These are phyloP conservation scores for Alternaria hordeiaustralica DNA, from an alignment of 2,329 filamentous ascomycete genomes.

Conservation along the genomic window DNA sequence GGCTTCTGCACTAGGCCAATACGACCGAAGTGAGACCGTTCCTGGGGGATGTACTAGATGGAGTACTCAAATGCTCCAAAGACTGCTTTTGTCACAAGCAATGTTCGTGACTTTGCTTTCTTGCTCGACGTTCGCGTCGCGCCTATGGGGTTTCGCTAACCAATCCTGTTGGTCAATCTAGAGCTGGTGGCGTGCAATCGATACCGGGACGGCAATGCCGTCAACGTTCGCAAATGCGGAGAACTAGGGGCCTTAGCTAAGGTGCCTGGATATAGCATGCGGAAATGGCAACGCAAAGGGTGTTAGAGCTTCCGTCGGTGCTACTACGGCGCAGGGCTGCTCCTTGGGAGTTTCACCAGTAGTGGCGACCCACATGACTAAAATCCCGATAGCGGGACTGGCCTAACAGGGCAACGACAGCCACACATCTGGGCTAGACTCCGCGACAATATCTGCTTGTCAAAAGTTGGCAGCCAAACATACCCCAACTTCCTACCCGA, in stretches of 20 bases:
- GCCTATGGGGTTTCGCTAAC: background rate
- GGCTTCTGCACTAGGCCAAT: background rate
- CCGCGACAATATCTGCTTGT: background rate
- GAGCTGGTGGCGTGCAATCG: background rate
- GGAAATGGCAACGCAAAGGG: background rate
- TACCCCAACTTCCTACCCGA: background rate
- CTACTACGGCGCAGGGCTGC: background rate
- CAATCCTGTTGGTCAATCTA: background rate
- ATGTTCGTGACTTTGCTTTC: background rate
- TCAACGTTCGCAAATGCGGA: background rate
- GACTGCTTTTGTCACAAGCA: background rate
- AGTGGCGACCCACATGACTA: background rate
- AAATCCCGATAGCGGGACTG: background rate
- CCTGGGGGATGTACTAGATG: background rate
- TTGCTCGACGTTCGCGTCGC: background rate
- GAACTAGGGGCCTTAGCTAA: background rate
- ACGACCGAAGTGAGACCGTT: background rate
- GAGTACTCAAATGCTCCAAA: background rate
- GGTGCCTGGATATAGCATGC: background rate
- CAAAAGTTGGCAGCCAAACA: background rate
- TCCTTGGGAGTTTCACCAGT: background rate
- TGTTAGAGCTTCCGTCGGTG: background rate
- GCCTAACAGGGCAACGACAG: background rate
- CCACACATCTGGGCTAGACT: background rate
- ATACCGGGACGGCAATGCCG: background rate